phyloP scores from a whole-genome alignment of 2,329 filamentous ascomycete species.

The Apiospora aurea region DNA sequence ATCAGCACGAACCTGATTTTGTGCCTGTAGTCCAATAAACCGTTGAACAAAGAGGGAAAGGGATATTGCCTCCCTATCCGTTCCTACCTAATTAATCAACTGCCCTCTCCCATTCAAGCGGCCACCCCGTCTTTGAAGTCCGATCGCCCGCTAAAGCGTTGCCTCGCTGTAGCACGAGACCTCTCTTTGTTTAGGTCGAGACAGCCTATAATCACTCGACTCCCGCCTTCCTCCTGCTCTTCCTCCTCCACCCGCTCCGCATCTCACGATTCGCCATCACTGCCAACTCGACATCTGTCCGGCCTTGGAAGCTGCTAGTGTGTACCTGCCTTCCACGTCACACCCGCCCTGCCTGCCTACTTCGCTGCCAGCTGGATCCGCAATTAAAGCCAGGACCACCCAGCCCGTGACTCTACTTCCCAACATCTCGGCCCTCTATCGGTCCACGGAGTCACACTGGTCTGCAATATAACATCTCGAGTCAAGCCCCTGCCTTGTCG shows the following conservation, averaged over 20 bases:
- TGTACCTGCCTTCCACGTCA: conserved; percentile 41
- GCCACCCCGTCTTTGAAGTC: conserved; percentile 18
- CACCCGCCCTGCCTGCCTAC: conserved; percentile 39
- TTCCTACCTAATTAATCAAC: conserved; percentile 37
- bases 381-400: conserved; percentile 35
- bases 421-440: conserved; percentile 34
- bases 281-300: conserved; percentile 10
- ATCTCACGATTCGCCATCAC: conserved; percentile 28
- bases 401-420: conserved; percentile 35
- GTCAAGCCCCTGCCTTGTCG: conserved; percentile 35
- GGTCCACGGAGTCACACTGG: conserved; percentile 55
- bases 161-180: conserved; percentile 14
- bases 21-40: conserved; percentile 33
- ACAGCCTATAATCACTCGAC: conserved; percentile 26
- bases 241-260: conserved; percentile 31
- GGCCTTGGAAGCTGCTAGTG: conserved; percentile 32
- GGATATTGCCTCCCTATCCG: conserved; percentile 36
- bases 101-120: conserved; percentile 13
- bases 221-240: conserved; percentile 23
- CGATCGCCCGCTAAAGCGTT: conserved; percentile 15
- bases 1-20: conserved; percentile 32
- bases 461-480: conserved; percentile 51
- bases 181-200: conserved; percentile 26
- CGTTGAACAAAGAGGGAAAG: conserved; percentile 39
- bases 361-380: conserved; percentile 40